phyloP scores from a whole-genome alignment of 108 stramenopile species.

The Discostella stelligeroides region DNA sequence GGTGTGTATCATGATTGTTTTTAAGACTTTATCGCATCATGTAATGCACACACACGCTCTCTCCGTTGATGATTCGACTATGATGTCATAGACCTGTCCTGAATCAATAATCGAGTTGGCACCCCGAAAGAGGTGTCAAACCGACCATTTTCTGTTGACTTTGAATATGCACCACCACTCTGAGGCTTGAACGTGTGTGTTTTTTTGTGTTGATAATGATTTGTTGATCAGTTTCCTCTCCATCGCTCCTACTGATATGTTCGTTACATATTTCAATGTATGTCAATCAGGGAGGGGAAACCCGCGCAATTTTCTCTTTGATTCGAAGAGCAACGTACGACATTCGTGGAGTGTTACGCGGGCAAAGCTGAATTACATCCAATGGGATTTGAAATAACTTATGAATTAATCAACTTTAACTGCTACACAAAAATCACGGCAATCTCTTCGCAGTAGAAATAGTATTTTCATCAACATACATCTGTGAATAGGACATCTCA shows the following conservation, averaged over 20 bases:
- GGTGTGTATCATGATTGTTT: background rate
- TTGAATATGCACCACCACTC: slow-evolving; percentile 41
- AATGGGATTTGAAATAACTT: too few relatives aligned
- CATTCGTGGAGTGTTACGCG: too few relatives aligned
- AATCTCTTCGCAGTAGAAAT: background rate
- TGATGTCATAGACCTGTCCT: slow-evolving; percentile 33
- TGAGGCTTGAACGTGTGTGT: slow-evolving; percentile 24
- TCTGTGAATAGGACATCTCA: too few relatives aligned
- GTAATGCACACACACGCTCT: background rate
- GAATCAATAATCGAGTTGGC: background rate
- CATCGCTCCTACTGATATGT: too few relatives aligned
- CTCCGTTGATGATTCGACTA: slow-evolving; percentile 37
- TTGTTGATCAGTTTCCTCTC: background rate
- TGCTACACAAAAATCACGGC: background rate
- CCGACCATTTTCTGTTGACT: slow-evolving; percentile 18
- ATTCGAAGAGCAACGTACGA: too few relatives aligned
- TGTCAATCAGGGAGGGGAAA: background rate
- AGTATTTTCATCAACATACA: too few relatives aligned
- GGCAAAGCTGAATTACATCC: too few relatives aligned
- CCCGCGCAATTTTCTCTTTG: background rate
- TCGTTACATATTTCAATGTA: background rate
- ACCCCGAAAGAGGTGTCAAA: slow-evolving; percentile 34
- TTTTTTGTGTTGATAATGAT: background rate
- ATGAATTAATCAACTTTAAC: too few relatives aligned
- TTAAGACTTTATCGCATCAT: background rate